These are phyloP conservation scores for Citrus hindsii DNA, from an alignment of 345 rosid species.

Conservation along the genomic window DNA sequence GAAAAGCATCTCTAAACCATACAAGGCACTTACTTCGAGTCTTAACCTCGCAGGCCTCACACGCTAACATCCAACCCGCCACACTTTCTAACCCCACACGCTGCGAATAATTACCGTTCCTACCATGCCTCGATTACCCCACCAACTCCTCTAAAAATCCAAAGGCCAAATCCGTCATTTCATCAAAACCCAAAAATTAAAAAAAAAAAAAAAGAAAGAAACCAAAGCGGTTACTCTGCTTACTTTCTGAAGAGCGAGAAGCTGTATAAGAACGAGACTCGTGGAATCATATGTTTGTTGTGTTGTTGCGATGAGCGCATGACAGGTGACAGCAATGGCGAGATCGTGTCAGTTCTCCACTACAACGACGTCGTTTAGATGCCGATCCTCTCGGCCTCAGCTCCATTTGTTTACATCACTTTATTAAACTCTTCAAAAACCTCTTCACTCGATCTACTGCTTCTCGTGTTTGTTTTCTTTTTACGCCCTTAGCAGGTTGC, in stretches of 20 bases:
- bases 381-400: slow-evolving; percentile 4
- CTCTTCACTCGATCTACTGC: not conserved
- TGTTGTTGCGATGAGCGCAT: slow-evolving; percentile 50
- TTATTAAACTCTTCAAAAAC: not conserved
- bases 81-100: not conserved
- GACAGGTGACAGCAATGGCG: slow-evolving; percentile 43
- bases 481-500: slow-evolving; percentile 3
- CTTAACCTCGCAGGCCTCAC: not conserved
- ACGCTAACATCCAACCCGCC: not conserved
- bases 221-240: not conserved
- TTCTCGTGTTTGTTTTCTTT: not conserved
- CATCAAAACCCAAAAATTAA: not conserved
- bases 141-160: not conserved
- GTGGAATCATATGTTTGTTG: slow-evolving; percentile 40
- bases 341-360: slow-evolving; percentile 1
- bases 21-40: not conserved
- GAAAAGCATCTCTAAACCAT: accelerated
- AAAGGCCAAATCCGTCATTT: slow-evolving; percentile 9
- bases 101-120: not conserved
- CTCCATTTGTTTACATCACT: slow-evolving; percentile 3
- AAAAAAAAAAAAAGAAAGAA: not conserved
- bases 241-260: slow-evolving; percentile 17
- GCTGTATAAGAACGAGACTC: slow-evolving; percentile 30
- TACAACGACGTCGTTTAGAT: not conserved
- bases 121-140: slow-evolving; percentile 7